Conservation (phyloP, 1,284 basidiomycete genomes). For the Pyrrhoderma lamaoense region DNA sequence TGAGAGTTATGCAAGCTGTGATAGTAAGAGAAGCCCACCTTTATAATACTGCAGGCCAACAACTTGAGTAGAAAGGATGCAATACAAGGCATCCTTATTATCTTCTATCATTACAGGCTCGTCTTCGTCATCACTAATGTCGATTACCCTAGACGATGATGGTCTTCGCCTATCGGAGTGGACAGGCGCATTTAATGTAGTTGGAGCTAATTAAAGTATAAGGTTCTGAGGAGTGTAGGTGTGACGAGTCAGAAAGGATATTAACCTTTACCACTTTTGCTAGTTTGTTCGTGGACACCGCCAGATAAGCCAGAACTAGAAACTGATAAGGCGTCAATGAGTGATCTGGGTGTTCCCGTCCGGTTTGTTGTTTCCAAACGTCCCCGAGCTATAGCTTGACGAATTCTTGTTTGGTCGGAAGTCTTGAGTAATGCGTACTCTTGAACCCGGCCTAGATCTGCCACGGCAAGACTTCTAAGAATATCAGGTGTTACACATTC, state of each 20-base stretch:
- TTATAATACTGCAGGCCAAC: constrained; percentile 81
- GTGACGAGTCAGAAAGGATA: too few species aligned
- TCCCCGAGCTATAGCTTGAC: constrained; percentile 43
- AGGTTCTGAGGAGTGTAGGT: too few species aligned
- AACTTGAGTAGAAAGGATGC: constrained; percentile 50
- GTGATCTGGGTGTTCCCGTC: constrained; percentile 33
- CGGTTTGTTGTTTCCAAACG: constrained; percentile 51
- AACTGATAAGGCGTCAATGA: too few species aligned
- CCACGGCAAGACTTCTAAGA: constrained; percentile 40
- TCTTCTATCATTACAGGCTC: constrained; percentile 39
- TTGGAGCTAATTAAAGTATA: too few species aligned
- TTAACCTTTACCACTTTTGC: too few species aligned
- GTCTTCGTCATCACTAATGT: constrained; percentile 38
- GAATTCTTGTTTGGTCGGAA: constrained; percentile 55
- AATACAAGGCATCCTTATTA: constrained; percentile 56
- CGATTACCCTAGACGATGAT: constrained; percentile 16
- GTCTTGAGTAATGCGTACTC: constrained; percentile 49
- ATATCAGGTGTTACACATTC: constrained; percentile 61
- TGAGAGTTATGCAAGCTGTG: background rate
- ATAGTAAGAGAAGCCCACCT: constrained; percentile 32
- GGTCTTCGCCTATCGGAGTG: too few species aligned
- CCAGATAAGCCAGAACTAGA: too few species aligned
- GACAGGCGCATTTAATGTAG: too few species aligned
- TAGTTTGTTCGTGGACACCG: too few species aligned
- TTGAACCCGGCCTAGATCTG: constrained; percentile 35